Base-by-base conservation (phyloP, 2,329 filamentous ascomycete genomes). In the Phyllosticta citribraziliensis region DNA sequence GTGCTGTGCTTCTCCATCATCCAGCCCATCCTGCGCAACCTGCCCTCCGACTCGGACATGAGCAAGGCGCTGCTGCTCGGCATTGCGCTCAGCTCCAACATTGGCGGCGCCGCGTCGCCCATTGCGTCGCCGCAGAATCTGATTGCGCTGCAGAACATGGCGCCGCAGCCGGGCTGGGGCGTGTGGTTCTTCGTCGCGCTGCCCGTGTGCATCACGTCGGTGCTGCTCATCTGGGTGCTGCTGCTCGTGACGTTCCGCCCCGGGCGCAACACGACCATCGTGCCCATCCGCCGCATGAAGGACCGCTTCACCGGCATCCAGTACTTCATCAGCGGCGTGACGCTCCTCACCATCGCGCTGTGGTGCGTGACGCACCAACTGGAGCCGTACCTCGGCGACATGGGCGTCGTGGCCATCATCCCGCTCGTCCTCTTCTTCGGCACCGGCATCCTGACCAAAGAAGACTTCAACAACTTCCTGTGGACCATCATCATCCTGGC, bases 401-500 rank as follows among this genome's bases (percentile, higher is more conserved):
- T 99, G 94, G 94, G 94, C 58, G 92, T 99, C 58, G 89, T 99
- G 52, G 95, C 94, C 62, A 96, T 99, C 70, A 91, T 99, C 63
- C 94, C 94, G 5, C 88, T 99, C 57, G 88, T 96, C 2, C 80
- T 97, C 52, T 99, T 99, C 82, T 99, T 99, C 69, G 94, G 94
- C 60, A 92, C 91, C 1, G 94, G 94, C 11, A 93, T 97, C 66
- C 80, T 99, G 33, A 97, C 92, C 56, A 99, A 97, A 76, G 94
- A 97, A 75, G 94, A 99, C 76, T 99, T 99, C 73, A 99, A 99
- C 80, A 99, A 99, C 75, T 99, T 99, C 75, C 88, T 97, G 50
- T 99, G 94, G 94, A 99, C 95, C 20, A 99, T 99, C 75, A 97
- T 99, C 75, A 97, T 99, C 69, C 86, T 99, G 20, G 94, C 94